Percentiles rank a stretch among this genome's conserved stretches.
Conservation (phyloP, 177 flowering plant genomes). For the Tripterygium wilfordii region DNA sequence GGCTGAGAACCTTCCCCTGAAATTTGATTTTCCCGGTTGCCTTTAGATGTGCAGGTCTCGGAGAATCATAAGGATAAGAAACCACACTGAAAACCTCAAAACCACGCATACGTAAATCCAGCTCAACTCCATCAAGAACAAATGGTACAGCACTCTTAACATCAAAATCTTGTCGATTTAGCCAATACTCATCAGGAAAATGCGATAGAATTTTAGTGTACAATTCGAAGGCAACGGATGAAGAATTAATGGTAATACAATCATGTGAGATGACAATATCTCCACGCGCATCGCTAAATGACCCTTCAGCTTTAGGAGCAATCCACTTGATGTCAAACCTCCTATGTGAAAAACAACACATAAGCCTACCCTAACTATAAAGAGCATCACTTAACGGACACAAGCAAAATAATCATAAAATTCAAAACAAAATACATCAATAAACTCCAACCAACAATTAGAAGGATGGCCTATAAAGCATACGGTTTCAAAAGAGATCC, state of each 20-base stretch:
- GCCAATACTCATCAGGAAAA: conserved; percentile 52
- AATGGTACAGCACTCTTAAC: conserved; percentile 30
- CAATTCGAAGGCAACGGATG: conserved; percentile 88
- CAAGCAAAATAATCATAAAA: neutral
- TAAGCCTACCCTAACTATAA: conserved; percentile 4
- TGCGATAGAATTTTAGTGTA: conserved; percentile 63
- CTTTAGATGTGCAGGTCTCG: conserved; percentile 79
- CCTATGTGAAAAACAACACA: conserved; percentile 31
- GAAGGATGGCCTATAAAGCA: conserved; percentile 19
- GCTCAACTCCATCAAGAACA: conserved; percentile 76
- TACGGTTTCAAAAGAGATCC: conserved; percentile 94
- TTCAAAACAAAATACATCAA: too few relatives aligned
- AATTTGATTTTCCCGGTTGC: conserved; percentile 94
- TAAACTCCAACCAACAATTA: conserved; percentile 4
- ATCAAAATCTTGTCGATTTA: conserved; percentile 25
- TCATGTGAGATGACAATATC: conserved; percentile 88
- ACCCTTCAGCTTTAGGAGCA: conserved; percentile 97
- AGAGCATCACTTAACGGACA: neutral
- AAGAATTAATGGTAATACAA: conserved; percentile 61
- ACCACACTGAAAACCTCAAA: conserved; percentile 84
- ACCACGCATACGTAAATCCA: conserved; percentile 93
- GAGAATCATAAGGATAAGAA: conserved; percentile 79
- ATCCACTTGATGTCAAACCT: conserved; percentile 97
- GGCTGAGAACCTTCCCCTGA: conserved; percentile 65
- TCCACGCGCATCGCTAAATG: conserved; percentile 93